Evolutionary conservation across 345 rosid species (phyloP).

Genomic region (Excoecaria agallocha): DNA sequence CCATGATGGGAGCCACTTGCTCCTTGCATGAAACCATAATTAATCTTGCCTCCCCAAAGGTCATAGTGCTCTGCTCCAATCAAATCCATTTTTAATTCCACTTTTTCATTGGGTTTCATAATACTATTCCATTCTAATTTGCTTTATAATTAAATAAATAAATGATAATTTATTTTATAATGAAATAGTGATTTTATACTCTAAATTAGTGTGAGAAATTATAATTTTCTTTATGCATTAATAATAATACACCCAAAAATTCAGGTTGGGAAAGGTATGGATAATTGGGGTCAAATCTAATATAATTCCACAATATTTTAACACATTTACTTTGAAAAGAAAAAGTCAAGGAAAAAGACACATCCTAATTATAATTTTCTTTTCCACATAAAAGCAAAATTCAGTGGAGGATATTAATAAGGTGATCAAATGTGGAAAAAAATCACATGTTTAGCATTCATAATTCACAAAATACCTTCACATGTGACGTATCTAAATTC

Average conservation of each 20-base stretch:
- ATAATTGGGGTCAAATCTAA: too few species aligned
- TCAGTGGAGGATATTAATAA: neutral
- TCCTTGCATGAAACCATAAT: conserved; percentile 50
- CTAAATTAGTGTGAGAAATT: too few species aligned
- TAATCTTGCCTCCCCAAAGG: conserved; percentile 38
- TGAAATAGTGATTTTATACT: too few species aligned
- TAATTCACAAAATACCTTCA: neutral
- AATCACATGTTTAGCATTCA: neutral
- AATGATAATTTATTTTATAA: too few species aligned
- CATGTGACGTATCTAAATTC: conserved; percentile 5
- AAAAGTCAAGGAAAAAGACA: neutral
- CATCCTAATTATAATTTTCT: neutral
- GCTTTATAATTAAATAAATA: too few species aligned
- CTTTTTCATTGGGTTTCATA: conserved; percentile 1
- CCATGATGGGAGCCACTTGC: conserved; percentile 49
- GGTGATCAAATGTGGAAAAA: neutral
- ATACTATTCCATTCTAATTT: neutral
- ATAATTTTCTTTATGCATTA: too few species aligned
- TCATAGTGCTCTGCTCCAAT: neutral
- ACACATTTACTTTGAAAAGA: neutral
- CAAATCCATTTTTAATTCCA: neutral
- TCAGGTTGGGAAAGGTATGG: too few species aligned
- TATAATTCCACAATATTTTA: too few species aligned
- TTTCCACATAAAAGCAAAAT: neutral
- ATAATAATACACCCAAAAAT: too few species aligned